phyloP scores from a whole-genome alignment of 768 basidiomycete genomes.

The Mrakia gelida region DNA sequence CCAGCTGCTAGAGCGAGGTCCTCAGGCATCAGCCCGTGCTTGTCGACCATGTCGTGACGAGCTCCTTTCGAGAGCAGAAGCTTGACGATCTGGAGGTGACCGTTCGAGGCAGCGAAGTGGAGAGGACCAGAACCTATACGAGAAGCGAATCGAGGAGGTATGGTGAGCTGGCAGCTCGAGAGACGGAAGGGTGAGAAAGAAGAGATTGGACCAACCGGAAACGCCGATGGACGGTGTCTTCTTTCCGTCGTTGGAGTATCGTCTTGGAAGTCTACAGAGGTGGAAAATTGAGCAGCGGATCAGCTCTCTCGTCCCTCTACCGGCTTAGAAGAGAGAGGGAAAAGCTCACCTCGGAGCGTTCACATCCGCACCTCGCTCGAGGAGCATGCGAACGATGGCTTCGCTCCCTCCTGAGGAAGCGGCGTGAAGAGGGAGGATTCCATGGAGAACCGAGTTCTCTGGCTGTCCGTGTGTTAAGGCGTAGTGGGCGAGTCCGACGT shows the following conservation, averaged over 20 bases:
- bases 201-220: conserved; percentile 39
- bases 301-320: neutral
- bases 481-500: conserved; percentile 76
- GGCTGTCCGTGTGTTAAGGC: conserved; percentile 92
- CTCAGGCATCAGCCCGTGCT: conserved; percentile 85
- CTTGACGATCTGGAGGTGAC: conserved; percentile 70
- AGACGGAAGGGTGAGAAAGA: neutral
- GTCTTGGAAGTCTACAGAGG: conserved; percentile 43
- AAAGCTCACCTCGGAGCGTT: conserved; percentile 79
- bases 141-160: neutral
- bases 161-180: neutral
- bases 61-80: conserved; percentile 83
- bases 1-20: conserved; percentile 74
- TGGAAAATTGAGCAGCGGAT: conserved; percentile 49
- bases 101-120: conserved; percentile 95
- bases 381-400: conserved; percentile 77
- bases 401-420: conserved; percentile 88
- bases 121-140: conserved; percentile 75
- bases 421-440: conserved; percentile 93
- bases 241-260: conserved; percentile 47
- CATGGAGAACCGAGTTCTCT: conserved; percentile 85
- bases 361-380: conserved; percentile 94
- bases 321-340: conserved; percentile 17
- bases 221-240: conserved; percentile 42
- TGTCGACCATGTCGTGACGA: conserved; percentile 73